These are phyloP conservation scores for Heliamphora exappendiculata DNA, from an alignment of 148 eudicot genomes.

Conservation along the genomic window DNA sequence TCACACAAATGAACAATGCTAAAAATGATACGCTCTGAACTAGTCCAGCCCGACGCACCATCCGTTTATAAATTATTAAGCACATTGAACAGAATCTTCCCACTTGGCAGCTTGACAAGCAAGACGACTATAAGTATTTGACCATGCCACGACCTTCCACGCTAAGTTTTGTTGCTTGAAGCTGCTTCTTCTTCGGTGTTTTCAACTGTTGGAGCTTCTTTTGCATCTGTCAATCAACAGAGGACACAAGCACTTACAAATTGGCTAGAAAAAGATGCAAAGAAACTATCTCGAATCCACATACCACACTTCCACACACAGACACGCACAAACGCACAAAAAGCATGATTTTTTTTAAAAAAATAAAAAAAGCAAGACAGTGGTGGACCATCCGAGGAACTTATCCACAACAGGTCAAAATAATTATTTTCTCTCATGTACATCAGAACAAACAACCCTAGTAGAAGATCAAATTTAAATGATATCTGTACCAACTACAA, in stretches of 20 bases:
- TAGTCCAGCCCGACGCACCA: not conserved
- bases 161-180: conserved; percentile 88
- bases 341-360: no score
- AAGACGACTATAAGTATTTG: conserved; percentile 49
- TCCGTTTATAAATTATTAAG: not conserved
- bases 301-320: not conserved
- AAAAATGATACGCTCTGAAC: not conserved
- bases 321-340: not conserved
- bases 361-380: no score
- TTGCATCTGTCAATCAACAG: conserved; percentile 51
- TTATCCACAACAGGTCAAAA: no score
- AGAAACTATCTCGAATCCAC: not conserved
- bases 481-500: not conserved
- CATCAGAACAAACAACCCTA: not conserved
- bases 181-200: conserved; percentile 77
- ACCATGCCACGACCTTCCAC: conserved; percentile 99
- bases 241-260: not conserved
- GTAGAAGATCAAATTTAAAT: not conserved
- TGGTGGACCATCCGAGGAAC: not conserved
- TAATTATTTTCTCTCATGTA: no score
- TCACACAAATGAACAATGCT: not conserved
- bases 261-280: not conserved
- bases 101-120: not conserved
- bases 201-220: conserved; percentile 88
- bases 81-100: not conserved